phyloP scores from a whole-genome alignment of 306 rosid species.

The Quercus wislizeni region DNA sequence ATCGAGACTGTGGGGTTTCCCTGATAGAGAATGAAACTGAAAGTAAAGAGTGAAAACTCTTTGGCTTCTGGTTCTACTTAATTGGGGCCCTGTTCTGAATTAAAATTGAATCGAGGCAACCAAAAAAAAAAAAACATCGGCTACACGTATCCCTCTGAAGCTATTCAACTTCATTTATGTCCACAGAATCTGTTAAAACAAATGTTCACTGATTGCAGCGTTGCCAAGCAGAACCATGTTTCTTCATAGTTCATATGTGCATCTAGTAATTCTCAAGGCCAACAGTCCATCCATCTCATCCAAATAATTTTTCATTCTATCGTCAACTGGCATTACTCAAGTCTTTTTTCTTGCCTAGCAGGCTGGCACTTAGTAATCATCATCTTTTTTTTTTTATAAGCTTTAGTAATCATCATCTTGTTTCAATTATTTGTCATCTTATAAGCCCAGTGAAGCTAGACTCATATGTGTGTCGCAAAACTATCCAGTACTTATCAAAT shows the following conservation, averaged over 20 bases:
- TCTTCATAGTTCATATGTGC: not conserved
- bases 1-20: conserved; percentile 12
- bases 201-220: not conserved
- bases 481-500: not conserved
- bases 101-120: not conserved
- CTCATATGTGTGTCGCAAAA: not conserved
- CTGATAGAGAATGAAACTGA: not conserved
- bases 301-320: not conserved
- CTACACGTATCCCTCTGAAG: not conserved
- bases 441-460: not conserved
- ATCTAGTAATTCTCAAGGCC: not conserved
- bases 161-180: not conserved
- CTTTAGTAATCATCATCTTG: not conserved
- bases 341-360: not conserved
- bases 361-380: not conserved
- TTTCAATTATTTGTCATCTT: not conserved
- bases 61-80: not conserved
- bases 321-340: not conserved
- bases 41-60: not conserved
- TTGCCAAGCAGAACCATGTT: not conserved
- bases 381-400: not conserved
- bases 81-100: not conserved
- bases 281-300: not conserved
- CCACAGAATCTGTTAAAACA: not conserved
- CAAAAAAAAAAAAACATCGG: not conserved